Evolutionary conservation across 768 basidiomycete species (phyloP), one percentile per base, ranked within the genome.

Genomic region (Ramaria rubella): DNA sequence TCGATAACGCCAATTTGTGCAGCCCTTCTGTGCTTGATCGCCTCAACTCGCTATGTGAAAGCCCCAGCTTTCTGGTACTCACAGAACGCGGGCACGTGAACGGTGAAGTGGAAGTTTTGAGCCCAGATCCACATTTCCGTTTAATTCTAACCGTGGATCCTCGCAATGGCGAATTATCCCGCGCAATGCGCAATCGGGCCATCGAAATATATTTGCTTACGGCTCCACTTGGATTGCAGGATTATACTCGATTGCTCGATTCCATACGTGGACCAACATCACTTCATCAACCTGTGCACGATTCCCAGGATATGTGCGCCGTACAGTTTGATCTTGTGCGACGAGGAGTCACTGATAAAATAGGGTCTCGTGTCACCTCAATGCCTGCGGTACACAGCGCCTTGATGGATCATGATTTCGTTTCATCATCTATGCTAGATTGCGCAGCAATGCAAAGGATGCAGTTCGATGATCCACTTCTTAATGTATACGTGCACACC

Each of bases 111-210:
- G 82, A 92, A 62, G 68, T 83, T 51, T 72, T 98, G 60, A 75
- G 70, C 40, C 94, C 96, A 1, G 94, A 98, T 67, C 83, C 87
- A 2, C 76, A 86, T 62, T 99, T 99, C 73, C 81, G 94, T 26
- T 74, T 99, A 5, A 87, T 98, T 72, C 95, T 99, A 93, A 82
- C 85, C 2, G 83, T 94, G 51, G 91, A 99, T 66, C 89, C 92
- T 27, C 85, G 86, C 59, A 79, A 86, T 59, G 96, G 96, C 44
- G 96, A 99, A 70, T 74, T 98, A 11, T 98, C 96, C 1, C 80
- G 96, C 34, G 96, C 96, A 2, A 99, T 99, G 96, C 87, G 96
- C 24, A 99, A 99, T 71, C 83, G 96, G 56, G 95, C 95, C 17
- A 75, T 96, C 33, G 96, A 99, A 69, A 78, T 97, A 46, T 77